Evolutionary conservation across 805 yeast genomes (phyloP).

Genomic region (Yamadazyma ubonensis): DNA sequence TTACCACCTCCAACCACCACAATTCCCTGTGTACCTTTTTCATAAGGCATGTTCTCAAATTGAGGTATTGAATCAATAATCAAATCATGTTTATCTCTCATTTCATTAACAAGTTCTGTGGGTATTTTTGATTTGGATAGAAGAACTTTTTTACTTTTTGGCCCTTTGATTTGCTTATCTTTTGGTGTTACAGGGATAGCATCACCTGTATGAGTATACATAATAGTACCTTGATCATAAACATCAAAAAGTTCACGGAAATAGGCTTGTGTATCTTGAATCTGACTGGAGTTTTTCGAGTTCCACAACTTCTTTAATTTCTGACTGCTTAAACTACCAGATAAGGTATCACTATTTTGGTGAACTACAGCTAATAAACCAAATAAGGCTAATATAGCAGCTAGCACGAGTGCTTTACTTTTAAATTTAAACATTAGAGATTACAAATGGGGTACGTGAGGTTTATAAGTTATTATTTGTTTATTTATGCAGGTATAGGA

Average conservation of each 20-base stretch:
- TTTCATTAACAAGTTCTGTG: slow-evolving; percentile 20
- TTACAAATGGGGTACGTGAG: neutral
- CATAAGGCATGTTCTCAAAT: slow-evolving; percentile 20
- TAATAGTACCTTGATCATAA: slow-evolving; percentile 12
- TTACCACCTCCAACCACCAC: slow-evolving; percentile 36
- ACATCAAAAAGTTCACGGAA: slow-evolving; percentile 18
- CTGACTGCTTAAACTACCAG: neutral
- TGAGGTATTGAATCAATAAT: slow-evolving; percentile 24
- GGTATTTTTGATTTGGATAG: slow-evolving; percentile 25
- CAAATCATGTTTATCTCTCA: slow-evolving; percentile 21
- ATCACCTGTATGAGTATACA: slow-evolving; percentile 16
- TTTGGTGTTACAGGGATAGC: slow-evolving; percentile 21
- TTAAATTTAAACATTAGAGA: neutral
- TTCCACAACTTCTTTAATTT: neutral
- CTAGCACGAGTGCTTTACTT: neutral
- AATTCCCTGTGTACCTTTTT: slow-evolving; percentile 26
- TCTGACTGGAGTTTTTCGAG: neutral
- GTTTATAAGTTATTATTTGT: neutral
- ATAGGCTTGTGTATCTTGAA: neutral
- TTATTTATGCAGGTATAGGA: too few relatives aligned
- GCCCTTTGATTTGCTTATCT: slow-evolving; percentile 15
- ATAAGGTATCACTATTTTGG: neutral
- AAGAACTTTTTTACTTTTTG: slow-evolving; percentile 20
- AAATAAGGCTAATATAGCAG: neutral
- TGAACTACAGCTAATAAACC: neutral